Percentiles rank a stretch among this genome's conserved stretches.
Conservation (phyloP, 345 rosid genomes). For the Physaria fendleri region DNA sequence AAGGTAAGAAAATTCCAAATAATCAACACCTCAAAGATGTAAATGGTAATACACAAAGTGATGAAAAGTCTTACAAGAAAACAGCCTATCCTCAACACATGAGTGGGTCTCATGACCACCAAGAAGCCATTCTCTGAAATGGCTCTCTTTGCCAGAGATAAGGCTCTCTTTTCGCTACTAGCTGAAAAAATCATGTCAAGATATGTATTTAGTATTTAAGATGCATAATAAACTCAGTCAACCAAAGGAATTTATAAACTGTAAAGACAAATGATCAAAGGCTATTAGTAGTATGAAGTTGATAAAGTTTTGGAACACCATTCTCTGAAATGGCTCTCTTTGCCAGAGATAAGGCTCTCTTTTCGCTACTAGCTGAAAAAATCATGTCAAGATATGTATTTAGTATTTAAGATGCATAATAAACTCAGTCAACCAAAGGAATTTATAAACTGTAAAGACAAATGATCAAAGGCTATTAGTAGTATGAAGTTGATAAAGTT, state of each 20-base stretch:
- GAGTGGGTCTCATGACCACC: too few relatives aligned
- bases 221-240: background rate
- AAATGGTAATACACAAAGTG: background rate
- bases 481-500: background rate
- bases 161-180: conserved; percentile 34
- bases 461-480: background rate
- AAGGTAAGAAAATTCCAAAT: too few relatives aligned
- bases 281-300: background rate
- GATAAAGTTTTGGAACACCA: too few relatives aligned
- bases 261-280: background rate
- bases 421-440: background rate
- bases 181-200: conserved; percentile 4
- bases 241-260: background rate
- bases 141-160: conserved; percentile 39
- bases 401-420: background rate
- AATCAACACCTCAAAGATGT: background rate
- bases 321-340: conserved; percentile 21
- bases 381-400: background rate
- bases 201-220: background rate
- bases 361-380: conserved; percentile 31
- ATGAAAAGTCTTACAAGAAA: conserved; percentile 30
- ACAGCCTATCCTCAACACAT: conserved; percentile 29
- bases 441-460: background rate
- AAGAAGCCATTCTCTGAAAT: too few relatives aligned
- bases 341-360: conserved; percentile 31